Evolutionary conservation across 2,329 filamentous ascomycete genomes (phyloP).

Genomic region (Fusarium scirpi): DNA sequence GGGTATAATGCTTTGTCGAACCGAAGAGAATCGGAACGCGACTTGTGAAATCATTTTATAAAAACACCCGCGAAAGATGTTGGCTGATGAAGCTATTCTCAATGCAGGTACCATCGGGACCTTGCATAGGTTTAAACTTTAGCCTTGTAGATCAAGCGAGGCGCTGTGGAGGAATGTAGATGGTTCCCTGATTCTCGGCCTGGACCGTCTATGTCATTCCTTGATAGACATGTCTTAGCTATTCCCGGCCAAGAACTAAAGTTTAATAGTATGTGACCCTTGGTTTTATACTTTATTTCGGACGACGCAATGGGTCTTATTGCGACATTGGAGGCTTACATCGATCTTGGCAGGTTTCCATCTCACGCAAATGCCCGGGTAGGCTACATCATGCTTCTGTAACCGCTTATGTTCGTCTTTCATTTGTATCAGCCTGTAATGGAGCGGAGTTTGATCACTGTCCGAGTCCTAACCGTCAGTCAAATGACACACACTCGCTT

Average conservation of each 20-base stretch:
- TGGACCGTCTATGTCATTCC: constrained; percentile 25
- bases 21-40: background rate
- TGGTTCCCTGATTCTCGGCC: background rate
- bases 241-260: background rate
- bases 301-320: background rate
- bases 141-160: constrained; percentile 3
- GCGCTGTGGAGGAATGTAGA: constrained; percentile 14
- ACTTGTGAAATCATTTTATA: constrained; percentile 18
- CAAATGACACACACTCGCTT: background rate
- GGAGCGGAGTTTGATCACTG: background rate
- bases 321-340: background rate
- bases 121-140: constrained; percentile 7
- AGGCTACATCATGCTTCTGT: too few species aligned
- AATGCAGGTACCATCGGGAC: constrained; percentile 19
- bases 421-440: background rate
- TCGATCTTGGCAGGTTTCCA: background rate
- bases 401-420: background rate
- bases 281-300: background rate
- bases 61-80: background rate
- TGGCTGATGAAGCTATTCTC: background rate
- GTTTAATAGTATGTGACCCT: background rate
- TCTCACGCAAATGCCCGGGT: background rate
- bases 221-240: background rate
- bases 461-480: background rate
- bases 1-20: background rate